phyloP scores from a whole-genome alignment of 371 early-diverging fungal species.

The Capillidium heterosporum region DNA sequence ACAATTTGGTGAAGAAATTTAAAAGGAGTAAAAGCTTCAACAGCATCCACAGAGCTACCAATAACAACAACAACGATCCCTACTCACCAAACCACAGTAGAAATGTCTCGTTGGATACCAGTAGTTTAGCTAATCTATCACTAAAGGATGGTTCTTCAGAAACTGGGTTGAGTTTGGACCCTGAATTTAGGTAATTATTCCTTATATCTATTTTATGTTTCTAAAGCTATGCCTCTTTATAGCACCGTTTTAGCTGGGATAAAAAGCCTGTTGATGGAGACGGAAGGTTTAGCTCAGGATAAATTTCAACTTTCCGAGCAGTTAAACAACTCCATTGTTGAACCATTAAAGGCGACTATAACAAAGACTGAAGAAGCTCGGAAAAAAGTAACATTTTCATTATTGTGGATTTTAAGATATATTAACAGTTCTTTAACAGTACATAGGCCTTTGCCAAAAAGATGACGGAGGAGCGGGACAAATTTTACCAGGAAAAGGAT shows the following conservation, averaged over 20 bases:
- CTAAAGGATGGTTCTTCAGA: conserved; percentile 3
- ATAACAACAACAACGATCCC: not conserved
- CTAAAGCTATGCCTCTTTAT: not conserved
- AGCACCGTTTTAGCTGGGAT: conserved; percentile 34
- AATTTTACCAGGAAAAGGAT: conserved; percentile 42
- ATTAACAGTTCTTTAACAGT: not conserved
- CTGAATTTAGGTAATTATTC: not conserved
- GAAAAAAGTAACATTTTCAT: conserved; percentile 36
- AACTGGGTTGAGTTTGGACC: not conserved
- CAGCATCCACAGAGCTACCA: not conserved
- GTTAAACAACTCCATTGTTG: conserved; percentile 24
- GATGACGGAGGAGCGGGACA: conserved; percentile 30
- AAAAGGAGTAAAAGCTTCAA: conserved; percentile 3
- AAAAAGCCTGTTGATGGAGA: conserved; percentile 32
- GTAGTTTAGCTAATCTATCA: not conserved
- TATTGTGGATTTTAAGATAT: conserved; percentile 42
- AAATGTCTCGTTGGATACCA: not conserved
- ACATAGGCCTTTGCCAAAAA: not conserved
- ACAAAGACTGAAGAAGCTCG: conserved; percentile 46
- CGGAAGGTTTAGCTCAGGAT: conserved; percentile 31
- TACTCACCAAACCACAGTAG: not conserved
- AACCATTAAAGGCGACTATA: conserved; percentile 30
- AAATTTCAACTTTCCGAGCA: conserved; percentile 33
- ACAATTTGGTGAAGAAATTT: conserved; percentile 40
- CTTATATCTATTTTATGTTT: not conserved